Conservation (phyloP, 108 stramenopile genomes). For the Cyclotella kingstonii region DNA sequence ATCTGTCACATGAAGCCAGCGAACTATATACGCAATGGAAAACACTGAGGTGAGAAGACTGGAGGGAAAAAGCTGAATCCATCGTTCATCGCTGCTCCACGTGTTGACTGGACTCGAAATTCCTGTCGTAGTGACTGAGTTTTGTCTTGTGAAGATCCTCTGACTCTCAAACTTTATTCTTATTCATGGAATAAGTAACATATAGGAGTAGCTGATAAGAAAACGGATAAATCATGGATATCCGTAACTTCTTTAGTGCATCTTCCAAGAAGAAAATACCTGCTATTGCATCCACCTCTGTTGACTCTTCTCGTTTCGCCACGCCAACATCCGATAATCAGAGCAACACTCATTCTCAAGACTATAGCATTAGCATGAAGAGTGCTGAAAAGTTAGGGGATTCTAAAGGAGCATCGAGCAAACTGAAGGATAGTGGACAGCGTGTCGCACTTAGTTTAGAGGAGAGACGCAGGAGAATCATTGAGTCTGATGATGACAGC, state of each 20-base stretch:
- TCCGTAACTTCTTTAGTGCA: conserved; percentile 48
- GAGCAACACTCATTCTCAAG: not conserved
- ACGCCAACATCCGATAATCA: too few species aligned
- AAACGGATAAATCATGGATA: conserved; percentile 34
- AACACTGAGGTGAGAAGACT: too few species aligned
- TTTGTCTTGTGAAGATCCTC: too few species aligned
- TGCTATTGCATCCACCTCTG: not conserved
- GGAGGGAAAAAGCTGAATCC: too few species aligned
- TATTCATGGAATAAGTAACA: too few species aligned
- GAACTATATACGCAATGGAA: too few species aligned
- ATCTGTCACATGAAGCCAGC: too few species aligned
- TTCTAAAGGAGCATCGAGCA: not conserved
- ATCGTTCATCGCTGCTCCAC: too few species aligned
- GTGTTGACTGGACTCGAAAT: too few species aligned
- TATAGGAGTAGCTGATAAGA: too few species aligned
- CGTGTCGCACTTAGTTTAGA: not conserved
- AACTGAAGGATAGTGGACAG: not conserved
- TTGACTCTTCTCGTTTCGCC: not conserved
- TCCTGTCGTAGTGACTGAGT: too few species aligned
- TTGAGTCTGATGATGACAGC: not conserved
- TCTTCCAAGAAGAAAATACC: conserved; percentile 6
- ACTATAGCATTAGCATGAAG: not conserved
- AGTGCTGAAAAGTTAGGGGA: not conserved
- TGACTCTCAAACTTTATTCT: too few species aligned
- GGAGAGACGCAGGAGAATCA: not conserved